A percentile compares a stretch with the other conserved stretches of the same genome.
Conservation (phyloP, 495 filamentous ascomycete species). For the Aspergillus steynii region DNA sequence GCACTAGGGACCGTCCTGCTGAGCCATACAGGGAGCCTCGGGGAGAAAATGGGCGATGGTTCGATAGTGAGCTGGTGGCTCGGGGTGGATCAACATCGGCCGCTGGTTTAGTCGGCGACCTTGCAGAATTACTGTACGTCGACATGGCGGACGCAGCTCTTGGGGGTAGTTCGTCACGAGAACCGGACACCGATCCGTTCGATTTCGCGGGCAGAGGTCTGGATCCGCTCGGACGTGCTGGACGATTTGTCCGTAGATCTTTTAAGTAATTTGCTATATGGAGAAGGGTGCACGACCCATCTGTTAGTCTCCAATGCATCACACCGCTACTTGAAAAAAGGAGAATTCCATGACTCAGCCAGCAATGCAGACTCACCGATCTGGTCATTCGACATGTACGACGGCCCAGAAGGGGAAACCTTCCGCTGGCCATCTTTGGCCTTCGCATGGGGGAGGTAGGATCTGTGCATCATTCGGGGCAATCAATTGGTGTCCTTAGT, state of each 20-base stretch:
- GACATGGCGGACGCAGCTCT: conserved; percentile 51
- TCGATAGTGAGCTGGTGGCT: conserved; percentile 50
- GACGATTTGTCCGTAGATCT: conserved; percentile 75
- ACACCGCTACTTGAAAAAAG: conserved; percentile 10
- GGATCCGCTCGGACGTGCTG: conserved; percentile 74
- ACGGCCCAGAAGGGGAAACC: conserved; percentile 69
- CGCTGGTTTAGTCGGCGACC: conserved; percentile 14
- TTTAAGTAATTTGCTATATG: conserved; percentile 69
- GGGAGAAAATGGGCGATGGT: conserved; percentile 47
- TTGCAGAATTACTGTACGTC: conserved; percentile 26
- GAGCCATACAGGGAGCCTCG: conserved; percentile 30
- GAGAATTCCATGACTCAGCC: conserved; percentile 26
- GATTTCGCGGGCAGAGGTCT: conserved; percentile 64
- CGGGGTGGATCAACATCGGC: conserved; percentile 35
- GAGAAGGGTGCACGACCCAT: conserved; percentile 14
- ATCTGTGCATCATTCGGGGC: conserved; percentile 36
- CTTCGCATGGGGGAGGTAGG: conserved; percentile 26
- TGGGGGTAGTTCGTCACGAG: conserved; percentile 40
- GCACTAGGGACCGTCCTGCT: conserved; percentile 46
- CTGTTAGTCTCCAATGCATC: conserved; percentile 3
- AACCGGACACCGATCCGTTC: conserved; percentile 36
- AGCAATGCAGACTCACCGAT: conserved; percentile 63
- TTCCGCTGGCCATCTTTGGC: conserved; percentile 52
- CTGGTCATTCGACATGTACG: conserved; percentile 85
- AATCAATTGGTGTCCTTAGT: conserved; percentile 15